These are phyloP conservation scores for Fraxinus dipetala DNA, from an alignment of 305 asterid species.

Conservation along the genomic window DNA sequence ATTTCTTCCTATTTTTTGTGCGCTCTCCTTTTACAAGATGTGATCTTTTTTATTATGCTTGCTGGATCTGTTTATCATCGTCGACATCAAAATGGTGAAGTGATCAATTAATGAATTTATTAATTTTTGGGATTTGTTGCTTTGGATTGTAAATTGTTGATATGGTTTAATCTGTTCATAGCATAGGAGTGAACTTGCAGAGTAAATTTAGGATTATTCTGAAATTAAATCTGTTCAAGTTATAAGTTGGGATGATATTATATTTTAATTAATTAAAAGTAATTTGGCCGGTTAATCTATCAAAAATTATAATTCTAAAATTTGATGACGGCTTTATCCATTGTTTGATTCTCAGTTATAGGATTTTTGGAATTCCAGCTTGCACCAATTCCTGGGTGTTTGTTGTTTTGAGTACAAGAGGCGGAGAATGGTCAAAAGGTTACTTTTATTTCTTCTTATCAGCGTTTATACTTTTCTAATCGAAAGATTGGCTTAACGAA, in stretches of 20 bases:
- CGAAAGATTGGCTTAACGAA: background rate
- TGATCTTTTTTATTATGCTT: background rate
- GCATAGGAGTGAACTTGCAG: background rate
- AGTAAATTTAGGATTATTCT: background rate
- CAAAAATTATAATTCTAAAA: background rate
- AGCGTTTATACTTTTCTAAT: slow-evolving; percentile 5
- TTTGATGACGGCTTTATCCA: slow-evolving; percentile 15
- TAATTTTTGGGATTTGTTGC: slow-evolving; percentile 20
- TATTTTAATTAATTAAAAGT: background rate
- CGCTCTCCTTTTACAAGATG: background rate
- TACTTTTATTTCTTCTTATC: slow-evolving; percentile 14
- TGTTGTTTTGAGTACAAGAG: slow-evolving; percentile 26
- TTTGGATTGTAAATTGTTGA: background rate
- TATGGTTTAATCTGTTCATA: background rate
- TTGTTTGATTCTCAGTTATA: slow-evolving; percentile 21
- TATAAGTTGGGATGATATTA: background rate
- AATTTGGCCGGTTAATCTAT: background rate
- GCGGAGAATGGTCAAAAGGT: slow-evolving; percentile 86
- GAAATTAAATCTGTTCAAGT: background rate
- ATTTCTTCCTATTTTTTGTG: background rate
- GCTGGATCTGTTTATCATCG: background rate
- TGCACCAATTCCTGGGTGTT: slow-evolving; percentile 8
- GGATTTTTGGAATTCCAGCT: slow-evolving; percentile 8
- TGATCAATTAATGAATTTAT: background rate
- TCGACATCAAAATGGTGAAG: background rate